Percentiles rank a stretch among this genome's conserved stretches.
These are phyloP conservation scores for Trichoderma polysporum DNA, from an alignment of 2,329 filamentous ascomycete species.

Conservation along the genomic window DNA sequence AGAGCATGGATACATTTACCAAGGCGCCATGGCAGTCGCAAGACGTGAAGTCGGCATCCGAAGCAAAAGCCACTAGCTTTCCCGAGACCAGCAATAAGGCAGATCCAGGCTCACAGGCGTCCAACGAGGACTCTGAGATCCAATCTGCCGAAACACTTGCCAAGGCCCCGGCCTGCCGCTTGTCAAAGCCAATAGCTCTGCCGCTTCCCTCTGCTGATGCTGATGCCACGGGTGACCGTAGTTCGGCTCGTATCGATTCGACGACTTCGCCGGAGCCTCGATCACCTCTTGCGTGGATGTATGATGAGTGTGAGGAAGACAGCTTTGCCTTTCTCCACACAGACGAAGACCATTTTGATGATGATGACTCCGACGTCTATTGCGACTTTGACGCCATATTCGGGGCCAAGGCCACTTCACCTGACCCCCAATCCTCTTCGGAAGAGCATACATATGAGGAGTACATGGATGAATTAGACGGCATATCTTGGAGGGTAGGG, in stretches of 20 bases:
- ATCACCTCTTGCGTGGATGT: constrained; percentile 23
- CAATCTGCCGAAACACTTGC: constrained; percentile 18
- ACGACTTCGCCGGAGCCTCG: constrained; percentile 38
- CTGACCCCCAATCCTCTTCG: constrained; percentile 25
- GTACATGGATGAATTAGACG: constrained; percentile 56
- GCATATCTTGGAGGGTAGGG: constrained; percentile 45
- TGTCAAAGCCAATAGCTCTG: constrained; percentile 33
- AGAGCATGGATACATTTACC: constrained; percentile 25
- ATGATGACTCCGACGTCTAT: constrained; percentile 52
- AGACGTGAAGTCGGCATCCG: constrained; percentile 26
- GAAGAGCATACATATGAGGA: constrained; percentile 52
- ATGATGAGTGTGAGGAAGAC: constrained; percentile 44
- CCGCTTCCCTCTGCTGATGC: constrained; percentile 31
- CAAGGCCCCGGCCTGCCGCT: constrained; percentile 28
- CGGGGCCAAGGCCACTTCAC: constrained; percentile 27
- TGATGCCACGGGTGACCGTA: constrained; percentile 30
- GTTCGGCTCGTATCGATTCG: constrained; percentile 33
- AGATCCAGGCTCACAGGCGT: background rate
- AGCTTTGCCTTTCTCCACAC: constrained; percentile 50
- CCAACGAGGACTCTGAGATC: background rate
- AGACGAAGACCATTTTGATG: constrained; percentile 47
- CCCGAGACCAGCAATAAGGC: background rate
- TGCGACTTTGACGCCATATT: constrained; percentile 50
- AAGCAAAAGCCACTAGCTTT: constrained; percentile 12
- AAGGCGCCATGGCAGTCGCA: constrained; percentile 29